Base-by-base conservation (phyloP, 2,329 filamentous ascomycete species). In the Aspergillus novoparasiticus region DNA sequence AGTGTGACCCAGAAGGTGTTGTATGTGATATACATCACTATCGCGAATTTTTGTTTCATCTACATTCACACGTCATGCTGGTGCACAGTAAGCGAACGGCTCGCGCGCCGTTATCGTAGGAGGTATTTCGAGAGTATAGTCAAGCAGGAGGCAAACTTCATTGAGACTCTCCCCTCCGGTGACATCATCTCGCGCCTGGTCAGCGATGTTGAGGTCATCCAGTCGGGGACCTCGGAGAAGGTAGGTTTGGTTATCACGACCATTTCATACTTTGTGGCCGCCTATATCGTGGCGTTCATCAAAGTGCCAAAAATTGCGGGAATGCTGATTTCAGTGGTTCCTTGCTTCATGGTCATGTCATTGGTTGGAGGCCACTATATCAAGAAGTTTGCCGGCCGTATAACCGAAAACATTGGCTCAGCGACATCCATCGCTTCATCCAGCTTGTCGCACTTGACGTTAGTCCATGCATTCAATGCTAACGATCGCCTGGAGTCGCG, bases 171-270 rank as follows among this genome's bases (percentile, higher is more conserved):
- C 6, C 83, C 86, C 46, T 82, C 87, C 0, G 88, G 88, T 12
- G 86, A 90, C 73, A 84, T 90, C 9, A 82, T 85, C 2, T 85
- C 86, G 4, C 82, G 88, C 5, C 82, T 91, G 56, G 87, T 88
- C 67, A 82, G 83, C 58, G 88, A 91, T 69, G 88, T 91, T 41
- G 84, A 87, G 63, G 84, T 85, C 1, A 85, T 91, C 54, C 89
- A 90, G 71, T 83, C 84, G 0, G 89, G 89, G 10, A 90, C 89
- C 0, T 88, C 86, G 2, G 89, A 91, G 74, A 92, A 91, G 73
- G 88, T 90, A 16, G 89, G 89, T 54, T 83, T 90, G 34, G 84
- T 86, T 66, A 81, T 91, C 12, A 82, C 84, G 30, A 87, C 84
- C 51, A 74, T 86, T 19, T 86, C 87, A 2, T 91, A 90, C 74